phyloP scores from a whole-genome alignment of 345 rosid genomes.

The Linum lewisii region DNA sequence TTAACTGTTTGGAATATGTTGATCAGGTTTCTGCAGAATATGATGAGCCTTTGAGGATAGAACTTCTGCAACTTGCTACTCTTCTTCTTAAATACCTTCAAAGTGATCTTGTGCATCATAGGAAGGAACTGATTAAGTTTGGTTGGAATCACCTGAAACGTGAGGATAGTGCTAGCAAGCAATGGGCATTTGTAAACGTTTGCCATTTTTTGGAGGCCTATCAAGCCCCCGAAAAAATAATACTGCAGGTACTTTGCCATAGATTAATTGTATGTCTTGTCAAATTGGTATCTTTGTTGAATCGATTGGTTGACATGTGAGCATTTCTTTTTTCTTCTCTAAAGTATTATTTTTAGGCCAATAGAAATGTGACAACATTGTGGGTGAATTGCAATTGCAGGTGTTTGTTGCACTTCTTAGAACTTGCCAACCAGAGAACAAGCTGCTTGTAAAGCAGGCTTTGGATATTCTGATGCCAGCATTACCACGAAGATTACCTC shows the following conservation, averaged over 20 bases:
- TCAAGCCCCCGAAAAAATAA: conserved; percentile 98
- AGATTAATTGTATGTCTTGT: not conserved
- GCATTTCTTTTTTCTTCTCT: not conserved
- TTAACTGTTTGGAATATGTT: conserved; percentile 9
- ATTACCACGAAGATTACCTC: conserved; percentile 87
- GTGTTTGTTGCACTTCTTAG: conserved; percentile 98
- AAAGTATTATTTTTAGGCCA: not conserved
- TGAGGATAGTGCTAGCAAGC: conserved; percentile 99
- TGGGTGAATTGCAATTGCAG: conserved; percentile 33
- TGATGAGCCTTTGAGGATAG: conserved; percentile 94
- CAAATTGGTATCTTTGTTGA: not conserved
- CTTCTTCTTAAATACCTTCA: conserved; percentile 94
- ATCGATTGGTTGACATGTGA: not conserved
- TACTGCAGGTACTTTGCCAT: conserved; percentile 66
- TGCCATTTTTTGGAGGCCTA: conserved; percentile 98
- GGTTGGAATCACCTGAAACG: conserved; percentile 99
- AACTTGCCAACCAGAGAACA: conserved; percentile 97
- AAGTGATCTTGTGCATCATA: conserved; percentile 87
- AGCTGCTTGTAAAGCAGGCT: conserved; percentile 95
- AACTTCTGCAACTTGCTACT: conserved; percentile 94
- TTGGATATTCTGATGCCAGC: conserved; percentile 98
- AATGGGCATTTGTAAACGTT: conserved; percentile 99
- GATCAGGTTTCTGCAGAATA: conserved; percentile 93
- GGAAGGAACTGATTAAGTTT: conserved; percentile 96
- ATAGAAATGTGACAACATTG: not conserved